Conservation (phyloP, 805 yeast genomes). For the Sugiyamaella qingdaonensis region DNA sequence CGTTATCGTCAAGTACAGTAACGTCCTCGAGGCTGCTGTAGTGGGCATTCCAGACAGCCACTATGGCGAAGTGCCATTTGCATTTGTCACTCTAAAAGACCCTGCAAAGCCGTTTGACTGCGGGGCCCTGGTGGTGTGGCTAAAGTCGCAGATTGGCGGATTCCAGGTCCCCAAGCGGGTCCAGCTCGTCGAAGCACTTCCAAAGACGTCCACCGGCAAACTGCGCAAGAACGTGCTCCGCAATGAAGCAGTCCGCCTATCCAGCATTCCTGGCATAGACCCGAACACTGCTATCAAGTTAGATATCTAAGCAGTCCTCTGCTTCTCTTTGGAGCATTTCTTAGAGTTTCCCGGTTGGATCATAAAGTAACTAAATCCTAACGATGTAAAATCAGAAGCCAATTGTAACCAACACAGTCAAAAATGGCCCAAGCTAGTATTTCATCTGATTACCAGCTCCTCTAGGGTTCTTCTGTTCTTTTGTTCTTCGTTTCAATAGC, state of each 20-base stretch:
- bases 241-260: slow-evolving; percentile 15
- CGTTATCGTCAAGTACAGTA: slow-evolving; percentile 26
- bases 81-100: slow-evolving; percentile 27
- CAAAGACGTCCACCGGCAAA: slow-evolving; percentile 38
- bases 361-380: too few relatives aligned
- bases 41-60: slow-evolving; percentile 31
- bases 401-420: too few relatives aligned
- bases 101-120: slow-evolving; percentile 13
- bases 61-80: slow-evolving; percentile 35
- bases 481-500: too few relatives aligned
- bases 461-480: too few relatives aligned
- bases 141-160: slow-evolving; percentile 30
- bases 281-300: not conserved
- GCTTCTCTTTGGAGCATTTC: too few relatives aligned
- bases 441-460: too few relatives aligned
- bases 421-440: too few relatives aligned
- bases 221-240: slow-evolving; percentile 33
- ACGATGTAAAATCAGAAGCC: too few relatives aligned
- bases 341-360: too few relatives aligned
- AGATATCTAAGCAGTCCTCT: not conserved
- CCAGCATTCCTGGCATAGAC: not conserved
- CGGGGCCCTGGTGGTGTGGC: slow-evolving; percentile 23
- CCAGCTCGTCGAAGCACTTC: slow-evolving; percentile 27
- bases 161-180: slow-evolving; percentile 32
- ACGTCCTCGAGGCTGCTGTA: slow-evolving; percentile 32